These are phyloP conservation scores for Umbelopsis isabellina DNA, from an alignment of 192 early-diverging fungal genomes.

Conservation along the genomic window DNA sequence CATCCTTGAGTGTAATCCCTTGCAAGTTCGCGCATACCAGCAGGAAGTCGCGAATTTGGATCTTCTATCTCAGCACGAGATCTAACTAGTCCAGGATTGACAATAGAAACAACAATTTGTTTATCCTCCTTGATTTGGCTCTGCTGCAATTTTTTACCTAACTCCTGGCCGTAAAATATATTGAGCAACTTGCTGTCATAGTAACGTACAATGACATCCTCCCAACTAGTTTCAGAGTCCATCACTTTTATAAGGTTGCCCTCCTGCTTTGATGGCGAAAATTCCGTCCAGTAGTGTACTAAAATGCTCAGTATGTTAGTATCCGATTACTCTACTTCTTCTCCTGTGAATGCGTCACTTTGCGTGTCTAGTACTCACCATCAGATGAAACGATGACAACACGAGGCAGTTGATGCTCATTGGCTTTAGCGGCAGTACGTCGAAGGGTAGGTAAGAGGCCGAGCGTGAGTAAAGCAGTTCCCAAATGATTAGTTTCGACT, in stretches of 20 bases:
- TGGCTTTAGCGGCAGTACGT: conserved; percentile 21
- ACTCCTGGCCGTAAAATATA: conserved; percentile 24
- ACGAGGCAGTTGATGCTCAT: conserved; percentile 9
- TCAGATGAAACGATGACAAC: conserved; percentile 34
- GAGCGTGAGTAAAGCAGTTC: conserved; percentile 24
- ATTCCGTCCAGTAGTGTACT: conserved; percentile 28
- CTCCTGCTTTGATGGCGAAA: not conserved
- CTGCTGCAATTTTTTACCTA: conserved; percentile 13
- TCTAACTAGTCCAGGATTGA: conserved; percentile 26
- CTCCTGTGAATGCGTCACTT: too few species aligned
- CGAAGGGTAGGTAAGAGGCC: conserved; percentile 26
- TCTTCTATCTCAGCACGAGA: not conserved
- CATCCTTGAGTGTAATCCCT: not conserved
- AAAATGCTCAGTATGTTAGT: not conserved
- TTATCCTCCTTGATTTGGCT: conserved; percentile 20
- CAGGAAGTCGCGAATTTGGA: not conserved
- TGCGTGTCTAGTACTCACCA: not conserved
- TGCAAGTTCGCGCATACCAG: not conserved
- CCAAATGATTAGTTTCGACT: conserved; percentile 31
- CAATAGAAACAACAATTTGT: conserved; percentile 18
- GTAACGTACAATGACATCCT: not conserved
- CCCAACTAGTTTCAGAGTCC: not conserved
- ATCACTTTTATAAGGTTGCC: conserved; percentile 24
- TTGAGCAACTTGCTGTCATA: conserved; percentile 28
- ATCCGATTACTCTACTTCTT: not conserved